Base-by-base conservation (phyloP, 345 rosid genomes). In the Sonneratia alba region DNA sequence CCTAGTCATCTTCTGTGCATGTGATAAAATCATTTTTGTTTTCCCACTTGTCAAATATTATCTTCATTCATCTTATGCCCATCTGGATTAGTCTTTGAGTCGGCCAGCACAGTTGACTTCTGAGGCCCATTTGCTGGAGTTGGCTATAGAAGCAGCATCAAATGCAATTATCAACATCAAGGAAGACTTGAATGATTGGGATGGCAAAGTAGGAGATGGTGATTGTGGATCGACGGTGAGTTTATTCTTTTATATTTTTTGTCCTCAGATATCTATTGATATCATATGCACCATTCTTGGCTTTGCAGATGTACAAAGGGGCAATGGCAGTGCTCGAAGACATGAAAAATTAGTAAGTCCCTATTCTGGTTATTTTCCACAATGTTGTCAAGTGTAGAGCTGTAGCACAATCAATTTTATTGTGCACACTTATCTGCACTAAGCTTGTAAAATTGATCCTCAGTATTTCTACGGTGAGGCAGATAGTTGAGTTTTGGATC, bases 141-240 rank as follows among this genome's bases (percentile, higher is more conserved):
- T 79, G 32, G 97, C 96, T 83, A 89, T 95, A 72, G 90, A 89
- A 79, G 96, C 96, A 71, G 97, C 96, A 72, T 83, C 87, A 69
- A 87, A 83, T 74, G 97, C 88, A 66, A 66, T 89, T 51, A 82
- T 87, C 27, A 73, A 78, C 73, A 80, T 95, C 36, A 87, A 74
- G 78, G 97, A 90, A 57, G 81, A 81, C 77, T 83, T 95, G 81
- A 92, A 95, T 77, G 97, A 90, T 73, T 92, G 97, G 99, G 99
- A 95, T 79, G 77, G 91, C 84, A 92, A 79, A 87, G 97, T 88
- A 15, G 99, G 99, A 69, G 99, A 95, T 82, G 97, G 93, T 22
- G 99, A 95, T 75, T 95, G 99, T 81, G 99, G 99, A 51, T 91
- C 99, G 69, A 95, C 96, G 1, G 99, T 95, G 77, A 87, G 97